Evolutionary conservation across 2,329 filamentous ascomycete genomes (phyloP), one percentile per base, ranked within the genome.

Genomic region (Dactylellina sp.): DNA sequence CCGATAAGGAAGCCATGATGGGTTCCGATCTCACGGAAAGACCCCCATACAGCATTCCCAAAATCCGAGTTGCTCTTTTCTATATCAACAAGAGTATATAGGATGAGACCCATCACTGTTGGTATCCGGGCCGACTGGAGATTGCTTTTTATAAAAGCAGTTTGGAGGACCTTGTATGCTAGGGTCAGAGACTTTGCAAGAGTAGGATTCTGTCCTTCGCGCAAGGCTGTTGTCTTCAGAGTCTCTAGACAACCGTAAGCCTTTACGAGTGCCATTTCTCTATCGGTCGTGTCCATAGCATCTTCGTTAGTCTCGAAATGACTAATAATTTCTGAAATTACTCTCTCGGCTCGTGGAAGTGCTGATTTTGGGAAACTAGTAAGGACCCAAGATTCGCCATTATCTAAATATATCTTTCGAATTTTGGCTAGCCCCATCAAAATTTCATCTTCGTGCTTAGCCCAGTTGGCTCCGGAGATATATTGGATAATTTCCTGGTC

Each of bases 241-340:
- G 47, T 16, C 12, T 72, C 52, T 9, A 72, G 60, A 40, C 65
- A 72, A 2, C 60, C 56, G 22, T 60, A 72, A 22, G 63, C 57
- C 25, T 32, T 65, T 2, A 65, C 7, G 2, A 72, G 53, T 11
- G 53, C n/a, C 11, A 20, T 12, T 9, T 72, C 24, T 53, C 50
- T 39, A 7, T 60, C 55, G 16, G 61, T 60, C 2, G 61, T 72
- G 5, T 65, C 60, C 60, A 65, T 65, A n/a, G 24, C 42, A 53
- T 71, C 59, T 24, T 61, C 60, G n/a, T 16, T 24, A 18, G 24
- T 32, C 3, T 44, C 32, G 46, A 24, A 60, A 24, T 52, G 20
- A 1, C 7, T 42, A 14, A 35, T 42, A 12, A 61, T 12, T n/a
- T 61, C 60, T 1, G 25, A 22, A 4, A 72, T 46, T 11, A 35